A percentile compares a stretch with the other conserved stretches of the same genome.
Conservation (phyloP, 768 basidiomycete species). For the Megacollybia marginata region DNA sequence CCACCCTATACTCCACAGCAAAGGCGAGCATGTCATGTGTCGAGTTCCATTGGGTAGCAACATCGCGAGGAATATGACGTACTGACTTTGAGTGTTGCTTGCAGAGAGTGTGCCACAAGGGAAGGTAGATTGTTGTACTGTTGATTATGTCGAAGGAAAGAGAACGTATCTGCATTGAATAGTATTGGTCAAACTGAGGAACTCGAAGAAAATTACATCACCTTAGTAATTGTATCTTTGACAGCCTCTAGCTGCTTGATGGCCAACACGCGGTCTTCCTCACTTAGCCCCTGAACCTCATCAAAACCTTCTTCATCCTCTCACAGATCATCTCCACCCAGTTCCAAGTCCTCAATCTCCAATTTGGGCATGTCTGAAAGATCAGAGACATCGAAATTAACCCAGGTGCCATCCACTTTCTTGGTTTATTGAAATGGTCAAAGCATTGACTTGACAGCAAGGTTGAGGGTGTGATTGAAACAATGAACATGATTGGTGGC, state of each 20-base stretch:
- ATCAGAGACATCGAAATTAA: neutral
- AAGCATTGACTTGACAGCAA: neutral
- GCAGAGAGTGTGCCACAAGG: constrained; percentile 9
- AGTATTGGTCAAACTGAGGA: neutral
- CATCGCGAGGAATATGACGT: constrained; percentile 13
- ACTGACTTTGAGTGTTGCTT: neutral
- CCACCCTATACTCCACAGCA: constrained; percentile 13
- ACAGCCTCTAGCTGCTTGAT: neutral
- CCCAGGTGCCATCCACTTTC: neutral
- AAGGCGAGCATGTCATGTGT: constrained; percentile 19
- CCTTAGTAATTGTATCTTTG: neutral
- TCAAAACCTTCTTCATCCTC: constrained; percentile 1
- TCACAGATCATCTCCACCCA: neutral
- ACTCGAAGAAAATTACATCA: neutral
- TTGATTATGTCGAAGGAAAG: constrained; percentile 14
- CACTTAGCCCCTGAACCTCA: neutral
- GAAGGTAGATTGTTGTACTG: constrained; percentile 13
- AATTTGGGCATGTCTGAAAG: neutral
- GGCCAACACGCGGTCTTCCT: neutral
- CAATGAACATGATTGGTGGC: constrained; percentile 1
- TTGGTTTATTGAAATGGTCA: neutral
- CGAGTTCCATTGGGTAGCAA: constrained; percentile 20
- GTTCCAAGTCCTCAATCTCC: neutral
- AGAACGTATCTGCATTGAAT: constrained; percentile 11
- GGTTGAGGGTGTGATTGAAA: neutral